phyloP scores from a whole-genome alignment of 768 basidiomycete genomes.

The Boletus patriciae region DNA sequence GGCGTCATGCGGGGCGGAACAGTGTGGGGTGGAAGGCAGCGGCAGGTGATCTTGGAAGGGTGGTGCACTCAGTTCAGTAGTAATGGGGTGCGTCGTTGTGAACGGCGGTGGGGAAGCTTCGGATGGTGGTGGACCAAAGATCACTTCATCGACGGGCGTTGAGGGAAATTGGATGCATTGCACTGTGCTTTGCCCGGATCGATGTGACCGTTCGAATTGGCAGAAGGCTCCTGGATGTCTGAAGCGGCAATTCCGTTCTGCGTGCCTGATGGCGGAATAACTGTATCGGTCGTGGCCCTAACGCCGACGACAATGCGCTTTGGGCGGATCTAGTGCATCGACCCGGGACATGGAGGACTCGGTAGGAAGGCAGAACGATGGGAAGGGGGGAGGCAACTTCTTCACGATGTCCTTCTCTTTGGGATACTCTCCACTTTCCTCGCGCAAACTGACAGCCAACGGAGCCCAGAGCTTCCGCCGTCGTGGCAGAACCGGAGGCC shows the following conservation, averaged over 20 bases:
- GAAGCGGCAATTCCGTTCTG: too few species aligned
- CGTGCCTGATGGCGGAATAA: background rate
- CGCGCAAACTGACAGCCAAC: conserved; percentile 58
- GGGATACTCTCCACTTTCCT: conserved; percentile 31
- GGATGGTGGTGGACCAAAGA: conserved; percentile 16
- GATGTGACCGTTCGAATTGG: too few species aligned
- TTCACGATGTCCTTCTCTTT: conserved; percentile 32
- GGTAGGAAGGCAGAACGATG: conserved; percentile 23
- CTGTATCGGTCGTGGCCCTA: conserved; percentile 13
- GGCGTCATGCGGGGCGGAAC: conserved; percentile 29
- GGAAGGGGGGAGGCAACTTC: conserved; percentile 25
- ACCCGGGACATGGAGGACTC: conserved; percentile 12
- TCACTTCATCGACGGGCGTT: conserved; percentile 23
- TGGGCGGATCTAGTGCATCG: conserved; percentile 39
- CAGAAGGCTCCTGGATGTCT: too few species aligned
- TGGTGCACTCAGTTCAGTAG: conserved; percentile 10
- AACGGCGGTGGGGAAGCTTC: background rate
- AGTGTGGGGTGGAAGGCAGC: conserved; percentile 21
- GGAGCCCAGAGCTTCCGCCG: conserved; percentile 66
- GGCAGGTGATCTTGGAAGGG: conserved; percentile 5
- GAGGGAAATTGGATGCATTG: conserved; percentile 11
- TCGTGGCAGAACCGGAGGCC: conserved; percentile 64
- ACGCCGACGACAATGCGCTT: conserved; percentile 45
- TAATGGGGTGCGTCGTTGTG: background rate
- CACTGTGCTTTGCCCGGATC: too few species aligned